Base-by-base conservation (phyloP, 2,329 filamentous ascomycete species). In the Lachnellula hyalina region DNA sequence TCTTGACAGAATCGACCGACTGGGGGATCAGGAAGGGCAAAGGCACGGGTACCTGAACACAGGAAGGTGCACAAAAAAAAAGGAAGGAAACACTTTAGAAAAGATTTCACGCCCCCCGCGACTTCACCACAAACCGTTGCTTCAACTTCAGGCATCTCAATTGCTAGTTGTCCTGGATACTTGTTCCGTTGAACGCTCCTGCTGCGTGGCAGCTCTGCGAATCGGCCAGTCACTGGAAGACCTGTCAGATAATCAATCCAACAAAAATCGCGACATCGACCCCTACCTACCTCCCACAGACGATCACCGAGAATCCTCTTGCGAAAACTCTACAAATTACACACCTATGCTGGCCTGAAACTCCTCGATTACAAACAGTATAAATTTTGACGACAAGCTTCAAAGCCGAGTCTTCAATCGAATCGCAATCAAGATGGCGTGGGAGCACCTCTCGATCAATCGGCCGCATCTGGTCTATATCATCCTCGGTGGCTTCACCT, bases 391-490 rank as follows among this genome's bases (percentile, higher is more conserved):
- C 42, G 25, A 52, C 32, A 42, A 32, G 32, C 38, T 32, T 32
- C 28, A 32, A 32, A 32, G 28, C 28, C 28, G 28, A 51, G 36
- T 21, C 28, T 28, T 42, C 58, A 69, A 64, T 32, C 28, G 9
- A 32, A 32, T 32, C 28, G 28, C 28, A 32, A 11, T 11, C 28
- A 32, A 32, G 61, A 91, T 91, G 87, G 85, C 85, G 59, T 92
- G 88, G 88, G 81, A 86, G 47, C 87, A 92, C 64, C 80, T 93
- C 51, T 85, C 85, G 58, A 86, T 97, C 76, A 96, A 95, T 74
- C 89, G 87, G 78, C 90, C 94, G 67, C 94, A 99, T 79, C 74
- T 97, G 89, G 94, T 96, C 62, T 99, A 99, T 74, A 90, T 97
- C 74, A 96, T 99, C 74, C 79, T 99, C 54, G 94, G 94, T 67